Evolutionary conservation across 371 early-diverging fungal species (phyloP), one percentile per base, ranked within the genome.

Genomic region (Amoeboaphelidium occidentale): DNA sequence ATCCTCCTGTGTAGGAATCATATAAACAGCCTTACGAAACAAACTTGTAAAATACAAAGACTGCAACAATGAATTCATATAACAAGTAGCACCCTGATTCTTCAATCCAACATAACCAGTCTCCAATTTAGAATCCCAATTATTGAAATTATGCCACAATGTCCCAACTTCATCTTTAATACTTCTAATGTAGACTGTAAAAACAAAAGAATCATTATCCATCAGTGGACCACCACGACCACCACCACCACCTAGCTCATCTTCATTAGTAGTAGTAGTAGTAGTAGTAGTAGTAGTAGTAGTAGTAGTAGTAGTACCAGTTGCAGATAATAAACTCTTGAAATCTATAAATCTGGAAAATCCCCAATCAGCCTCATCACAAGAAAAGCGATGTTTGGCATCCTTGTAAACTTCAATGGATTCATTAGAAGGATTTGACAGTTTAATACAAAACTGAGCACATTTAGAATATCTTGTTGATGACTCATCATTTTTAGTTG

Each of bases 1-100:
- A 47, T 88, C 88, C 10, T 73, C 67, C 26, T 73, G 81, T 2
- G 91, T 90, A 1, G 93, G 92, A 43, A 96, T 91, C 50, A 78
- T 72, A 56, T 79, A 92, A 1, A 45, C 81, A 69, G 52, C 87
- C 78, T 82, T 82, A 51, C 91, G 78, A 65, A 99, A 97, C 60
- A 76, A 74, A 54, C 81, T 86, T 23, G 97, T 96, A 56, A 87
- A 88, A 63, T 81, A 97, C 14, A 98, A 72, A 2, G 93, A 86
- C 64, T 99, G 99, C 27, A 98, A 73, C 14, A 98, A 70, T 43
- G 97, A 90, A 70, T 97, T 98, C 84, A 97, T 87, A 63, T 99
- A 99, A 69, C 99, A 97, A 0, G 99, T 98, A 1, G 98, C 98
- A 12, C 98, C 99, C 61, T 97, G 92, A 63, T 98, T 98, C 49